Base-by-base conservation (phyloP, 768 basidiomycete species). In the Boletus edulis region DNA sequence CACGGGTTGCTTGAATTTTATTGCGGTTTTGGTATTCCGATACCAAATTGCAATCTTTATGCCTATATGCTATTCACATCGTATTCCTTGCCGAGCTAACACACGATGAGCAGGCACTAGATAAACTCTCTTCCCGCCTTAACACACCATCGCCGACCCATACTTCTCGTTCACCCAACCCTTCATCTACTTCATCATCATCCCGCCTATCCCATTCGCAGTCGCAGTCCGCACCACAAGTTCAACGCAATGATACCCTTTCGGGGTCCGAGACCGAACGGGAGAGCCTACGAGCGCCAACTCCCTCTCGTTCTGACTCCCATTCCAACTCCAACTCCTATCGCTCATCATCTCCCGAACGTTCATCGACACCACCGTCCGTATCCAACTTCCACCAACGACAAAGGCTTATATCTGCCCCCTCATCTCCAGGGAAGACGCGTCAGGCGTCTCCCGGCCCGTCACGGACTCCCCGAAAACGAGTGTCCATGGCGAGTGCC, bases 241-340 rank as follows among this genome's bases (percentile, higher is more conserved):
- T 62, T 60, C 71, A 55, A 62, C 70, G 60, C 42, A 58, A 57
- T 34, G 72, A 74, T 47, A 74, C 70, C 32, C 77, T 78, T 51
- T 91, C 89, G 8, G 90, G 90, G 32, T 91, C 89, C 3, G 91
- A 91, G 68, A 92, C 90, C 0, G 91, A 92, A 68, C 83, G 87
- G 42, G 89, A 91, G 69, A 79, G 76, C 38, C 62, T 68, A 38
- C 68, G 68, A 66, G 71, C 67, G 8, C 65, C 65, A 15, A 56
- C 68, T 51, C 66, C 71, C 57, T 62, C 71, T 51, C 56, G 68
- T 57, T 63, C 65, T 42, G 64, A 68, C 59, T 59, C 29, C 29
- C 8, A 29, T 29, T 29, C 73, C 44, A 62, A 62, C 64, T 58
- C 67, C 29, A 53, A 61, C 52, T 64, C 67, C n/a, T 66, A 65